Percentiles rank a stretch among this genome's conserved stretches.
Conservation (phyloP, 164 flowering plant genomes). For the Piper longum region DNA sequence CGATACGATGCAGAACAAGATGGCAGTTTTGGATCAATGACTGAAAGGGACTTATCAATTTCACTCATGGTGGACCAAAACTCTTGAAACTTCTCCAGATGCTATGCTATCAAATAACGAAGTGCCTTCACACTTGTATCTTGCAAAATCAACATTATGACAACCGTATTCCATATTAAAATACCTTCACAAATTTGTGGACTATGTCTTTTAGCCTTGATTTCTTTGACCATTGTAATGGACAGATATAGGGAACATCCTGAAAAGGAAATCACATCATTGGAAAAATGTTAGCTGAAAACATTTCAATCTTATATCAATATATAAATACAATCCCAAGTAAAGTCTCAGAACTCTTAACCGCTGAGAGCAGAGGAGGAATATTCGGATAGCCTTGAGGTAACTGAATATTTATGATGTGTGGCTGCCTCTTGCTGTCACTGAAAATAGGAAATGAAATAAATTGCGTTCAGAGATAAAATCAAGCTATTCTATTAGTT, state of each 20-base stretch:
- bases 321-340: not conserved
- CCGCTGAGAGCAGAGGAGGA: constrained; percentile 55
- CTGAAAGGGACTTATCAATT: constrained; percentile 46
- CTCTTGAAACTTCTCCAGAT: constrained; percentile 57
- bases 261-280: constrained; percentile 15
- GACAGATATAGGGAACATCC: constrained; percentile 61
- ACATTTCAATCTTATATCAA: not conserved
- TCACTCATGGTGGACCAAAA: constrained; percentile 60
- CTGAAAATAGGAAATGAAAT: constrained; percentile 18
- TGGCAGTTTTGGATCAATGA: constrained; percentile 32
- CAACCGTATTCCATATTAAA: not conserved
- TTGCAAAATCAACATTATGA: constrained; percentile 2
- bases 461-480: not conserved
- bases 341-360: constrained; percentile 17
- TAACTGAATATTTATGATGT: constrained; percentile 40
- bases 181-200: constrained; percentile 32
- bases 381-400: constrained; percentile 42
- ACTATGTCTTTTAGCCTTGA: constrained; percentile 33
- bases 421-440: constrained; percentile 40
- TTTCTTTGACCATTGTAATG: constrained; percentile 38
- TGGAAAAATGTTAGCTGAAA: not conserved
- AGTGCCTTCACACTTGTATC: not conserved
- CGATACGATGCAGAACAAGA: constrained; percentile 42
- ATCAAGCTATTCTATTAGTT: not conserved
- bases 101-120: constrained; percentile 21